Evolutionary conservation across 768 basidiomycete species (phyloP).

Genomic region (Boletus speciosus): DNA sequence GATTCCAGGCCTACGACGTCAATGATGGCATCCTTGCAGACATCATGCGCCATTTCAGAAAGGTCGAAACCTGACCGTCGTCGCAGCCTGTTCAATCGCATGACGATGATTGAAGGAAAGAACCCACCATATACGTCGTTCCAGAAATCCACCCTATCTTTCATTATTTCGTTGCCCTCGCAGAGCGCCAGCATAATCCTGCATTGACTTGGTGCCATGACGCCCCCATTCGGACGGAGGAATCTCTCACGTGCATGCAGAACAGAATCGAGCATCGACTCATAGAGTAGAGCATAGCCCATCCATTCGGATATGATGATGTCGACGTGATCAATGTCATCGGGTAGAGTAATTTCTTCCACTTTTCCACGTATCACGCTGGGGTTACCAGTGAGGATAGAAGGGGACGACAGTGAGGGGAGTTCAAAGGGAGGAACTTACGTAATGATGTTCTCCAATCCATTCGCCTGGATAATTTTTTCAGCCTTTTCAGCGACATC

Average conservation of each 20-base stretch:
- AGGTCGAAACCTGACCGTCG: slow-evolving; percentile 74
- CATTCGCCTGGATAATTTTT: slow-evolving; percentile 76
- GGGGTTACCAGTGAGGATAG: slow-evolving; percentile 1
- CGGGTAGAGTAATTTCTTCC: slow-evolving; percentile 80
- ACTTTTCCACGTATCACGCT: slow-evolving; percentile 88
- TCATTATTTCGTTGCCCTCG: slow-evolving; percentile 68
- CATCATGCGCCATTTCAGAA: slow-evolving; percentile 69
- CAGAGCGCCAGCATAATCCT: slow-evolving; percentile 82
- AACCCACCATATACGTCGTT: slow-evolving; percentile 79
- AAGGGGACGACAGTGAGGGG: slow-evolving; percentile 1
- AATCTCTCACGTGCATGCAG: slow-evolving; percentile 85
- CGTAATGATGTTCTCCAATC: slow-evolving; percentile 68
- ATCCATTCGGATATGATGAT: slow-evolving; percentile 98
- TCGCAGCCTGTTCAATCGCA: neutral
- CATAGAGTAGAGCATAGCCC: slow-evolving; percentile 89
- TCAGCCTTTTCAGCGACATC: slow-evolving; percentile 74
- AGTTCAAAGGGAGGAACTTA: slow-evolving; percentile 26
- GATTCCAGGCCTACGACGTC: slow-evolving; percentile 71
- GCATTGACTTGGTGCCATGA: slow-evolving; percentile 91
- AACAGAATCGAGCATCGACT: slow-evolving; percentile 97
- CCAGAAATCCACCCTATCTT: slow-evolving; percentile 90
- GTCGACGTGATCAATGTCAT: slow-evolving; percentile 74
- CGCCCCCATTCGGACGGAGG: slow-evolving; percentile 60
- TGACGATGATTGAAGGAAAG: neutral
- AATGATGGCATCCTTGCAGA: slow-evolving; percentile 80